Conservation (phyloP, 2,329 filamentous ascomycete species). For the Sporothrix curviconia region DNA sequence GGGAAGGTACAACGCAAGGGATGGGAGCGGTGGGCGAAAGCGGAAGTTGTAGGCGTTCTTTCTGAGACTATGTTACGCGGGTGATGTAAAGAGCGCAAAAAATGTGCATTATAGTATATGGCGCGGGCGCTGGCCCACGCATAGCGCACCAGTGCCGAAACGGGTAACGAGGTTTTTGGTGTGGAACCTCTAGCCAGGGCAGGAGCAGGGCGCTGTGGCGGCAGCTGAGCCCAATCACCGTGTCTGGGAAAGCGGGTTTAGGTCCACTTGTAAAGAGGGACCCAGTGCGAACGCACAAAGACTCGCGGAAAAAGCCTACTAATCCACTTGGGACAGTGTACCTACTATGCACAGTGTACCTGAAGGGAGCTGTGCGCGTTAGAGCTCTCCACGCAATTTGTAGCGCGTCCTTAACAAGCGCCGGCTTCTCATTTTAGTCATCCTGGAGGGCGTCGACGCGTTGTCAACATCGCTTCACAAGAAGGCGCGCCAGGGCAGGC, state of each 20-base stretch:
- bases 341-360: background rate
- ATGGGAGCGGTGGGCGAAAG: conserved; percentile 1
- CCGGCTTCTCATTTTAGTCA: too few relatives aligned
- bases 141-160: background rate
- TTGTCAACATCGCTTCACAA: conserved; percentile 6
- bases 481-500: background rate
- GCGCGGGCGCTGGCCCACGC: background rate
- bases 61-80: conserved; percentile 26
- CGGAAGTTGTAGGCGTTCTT: conserved; percentile 18
- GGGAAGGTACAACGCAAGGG: conserved; percentile 17
- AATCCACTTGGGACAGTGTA: too few relatives aligned
- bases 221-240: too few relatives aligned
- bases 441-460: conserved; percentile 10
- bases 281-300: too few relatives aligned
- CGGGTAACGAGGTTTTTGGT: background rate
- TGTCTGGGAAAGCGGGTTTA: too few relatives aligned
- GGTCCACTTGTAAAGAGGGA: too few relatives aligned
- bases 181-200: background rate
- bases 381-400: background rate
- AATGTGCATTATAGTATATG: background rate
- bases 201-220: too few relatives aligned
- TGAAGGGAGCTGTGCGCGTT: background rate
- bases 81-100: background rate
- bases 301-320: too few relatives aligned
- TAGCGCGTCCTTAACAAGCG: background rate